Evolutionary conservation across 305 asterid species (phyloP), one percentile per base, ranked within the genome.

Genomic region (Ilex paraguariensis): DNA sequence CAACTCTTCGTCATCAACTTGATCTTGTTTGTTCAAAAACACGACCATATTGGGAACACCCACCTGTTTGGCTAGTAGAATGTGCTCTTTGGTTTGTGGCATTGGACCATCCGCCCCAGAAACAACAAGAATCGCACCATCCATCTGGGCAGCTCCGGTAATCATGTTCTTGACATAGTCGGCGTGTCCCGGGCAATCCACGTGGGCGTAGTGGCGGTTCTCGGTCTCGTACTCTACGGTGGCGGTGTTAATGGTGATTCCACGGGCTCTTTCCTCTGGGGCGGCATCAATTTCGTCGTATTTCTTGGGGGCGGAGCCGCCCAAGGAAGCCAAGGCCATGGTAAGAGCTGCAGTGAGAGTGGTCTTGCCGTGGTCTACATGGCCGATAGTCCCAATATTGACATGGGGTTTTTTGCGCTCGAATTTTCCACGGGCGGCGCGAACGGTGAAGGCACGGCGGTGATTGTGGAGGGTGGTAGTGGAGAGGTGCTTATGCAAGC

Each of bases 141-240:
- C 95, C 95, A 87, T 87, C 65, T 87, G 91, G 3, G 95, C 89
- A 63, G 95, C 91, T 10, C 95, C 95, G 16, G 89, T 86, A 61
- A 86, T 86, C 95, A 87, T 87, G 59, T 84, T 87, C 77, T 87
- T 82, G 0, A 84, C 91, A 31, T 81, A 81, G 68, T 84, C 87
- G 2, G 90, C 90, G 57, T 81, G 90, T 0, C 87, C 87, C 0
- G 88, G 91, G 65, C 91, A 82, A 60, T 85, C 88, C 30, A 80
- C 92, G 54, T 85, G 92, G 39, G 94, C 94, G 57, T 86, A 83
- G 56, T 81, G 94, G 10, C 90, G 80, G 16, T 57, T 86, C 70
- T 73, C 90, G 10, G 94, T 86, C 65, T 83, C 94, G 61, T 86
- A 83, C 40, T 86, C 94, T 13, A 86, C 90, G 0, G 82, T 81